These are phyloP conservation scores for Chlorella sorokiniana DNA, from an alignment of 139 green algal species.

Conservation along the genomic window DNA sequence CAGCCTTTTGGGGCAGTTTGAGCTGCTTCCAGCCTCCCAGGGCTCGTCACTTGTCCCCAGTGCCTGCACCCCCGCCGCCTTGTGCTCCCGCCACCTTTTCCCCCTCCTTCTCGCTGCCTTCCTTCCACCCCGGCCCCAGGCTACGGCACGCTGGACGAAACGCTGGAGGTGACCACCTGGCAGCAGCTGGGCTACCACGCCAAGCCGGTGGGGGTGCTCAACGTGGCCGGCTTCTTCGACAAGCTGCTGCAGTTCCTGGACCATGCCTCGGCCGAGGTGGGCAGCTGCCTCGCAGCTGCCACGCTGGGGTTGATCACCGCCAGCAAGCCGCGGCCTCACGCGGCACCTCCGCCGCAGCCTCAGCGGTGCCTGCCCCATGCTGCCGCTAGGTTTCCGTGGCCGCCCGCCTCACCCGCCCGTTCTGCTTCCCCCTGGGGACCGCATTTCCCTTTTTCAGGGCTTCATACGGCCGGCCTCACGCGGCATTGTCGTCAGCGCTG, in stretches of 20 bases:
- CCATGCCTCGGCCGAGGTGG: constrained; percentile 59
- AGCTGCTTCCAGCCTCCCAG: background rate
- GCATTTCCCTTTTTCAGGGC: constrained; percentile 39
- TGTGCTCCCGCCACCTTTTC: background rate
- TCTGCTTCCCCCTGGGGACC: too few species aligned
- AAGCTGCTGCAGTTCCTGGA: constrained; percentile 71
- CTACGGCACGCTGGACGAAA: constrained; percentile 86
- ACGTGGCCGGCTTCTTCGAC: constrained; percentile 77
- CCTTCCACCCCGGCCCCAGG: constrained; percentile 33
- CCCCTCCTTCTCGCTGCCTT: background rate
- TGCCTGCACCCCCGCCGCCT: background rate
- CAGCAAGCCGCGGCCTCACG: background rate
- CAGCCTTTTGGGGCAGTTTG: too few species aligned
- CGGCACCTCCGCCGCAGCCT: too few species aligned
- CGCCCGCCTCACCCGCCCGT: background rate
- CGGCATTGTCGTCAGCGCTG: constrained; percentile 41
- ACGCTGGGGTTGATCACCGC: background rate
- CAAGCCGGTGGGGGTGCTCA: constrained; percentile 66
- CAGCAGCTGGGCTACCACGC: constrained; percentile 63
- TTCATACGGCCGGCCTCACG: constrained; percentile 53
- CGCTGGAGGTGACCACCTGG: constrained; percentile 87
- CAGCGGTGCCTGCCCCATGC: background rate
- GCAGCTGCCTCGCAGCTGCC: background rate
- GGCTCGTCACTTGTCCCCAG: background rate
- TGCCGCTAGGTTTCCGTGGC: too few species aligned